These are phyloP conservation scores for Pythium dissotocum DNA, from an alignment of 352 stramenopile genomes.

Conservation along the genomic window DNA sequence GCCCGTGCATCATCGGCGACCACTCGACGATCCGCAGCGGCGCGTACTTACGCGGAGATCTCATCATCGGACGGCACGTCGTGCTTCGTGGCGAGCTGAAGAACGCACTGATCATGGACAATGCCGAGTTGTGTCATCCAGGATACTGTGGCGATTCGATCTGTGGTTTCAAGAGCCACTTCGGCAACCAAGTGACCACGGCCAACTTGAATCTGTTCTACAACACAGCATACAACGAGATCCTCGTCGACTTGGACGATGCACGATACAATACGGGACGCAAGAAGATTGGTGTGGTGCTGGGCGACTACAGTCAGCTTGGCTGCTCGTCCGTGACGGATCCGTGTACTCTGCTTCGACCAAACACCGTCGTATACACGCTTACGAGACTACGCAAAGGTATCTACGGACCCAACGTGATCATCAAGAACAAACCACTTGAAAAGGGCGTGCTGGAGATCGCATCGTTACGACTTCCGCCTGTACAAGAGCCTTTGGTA, in stretches of 20 bases:
- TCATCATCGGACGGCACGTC: constrained; percentile 57
- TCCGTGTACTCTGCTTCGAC: constrained; percentile 63
- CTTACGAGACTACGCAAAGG: constrained; percentile 64
- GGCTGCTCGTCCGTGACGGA: constrained; percentile 75
- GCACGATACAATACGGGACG: constrained; percentile 59
- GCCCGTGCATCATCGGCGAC: constrained; percentile 72
- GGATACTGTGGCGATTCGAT: constrained; percentile 78
- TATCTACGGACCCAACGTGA: constrained; percentile 62
- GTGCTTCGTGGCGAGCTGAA: constrained; percentile 73
- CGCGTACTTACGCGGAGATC: constrained; percentile 67
- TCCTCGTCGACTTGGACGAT: constrained; percentile 34
- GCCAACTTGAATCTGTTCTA: constrained; percentile 69
- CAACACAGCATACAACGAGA: constrained; percentile 14
- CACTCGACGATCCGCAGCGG: constrained; percentile 60
- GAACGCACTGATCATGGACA: constrained; percentile 70
- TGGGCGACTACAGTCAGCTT: constrained; percentile 71
- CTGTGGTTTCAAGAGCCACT: constrained; percentile 76
- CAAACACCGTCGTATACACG: constrained; percentile 64
- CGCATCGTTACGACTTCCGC: constrained; percentile 24
- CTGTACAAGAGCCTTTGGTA: neutral
- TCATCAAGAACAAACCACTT: constrained; percentile 85
- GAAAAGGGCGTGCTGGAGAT: constrained; percentile 68
- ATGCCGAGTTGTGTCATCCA: constrained; percentile 71
- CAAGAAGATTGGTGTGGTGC: constrained; percentile 70
- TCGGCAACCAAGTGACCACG: constrained; percentile 83